phyloP scores from a whole-genome alignment of 176 grass and related monocot species.

The Triticum turgidum region DNA sequence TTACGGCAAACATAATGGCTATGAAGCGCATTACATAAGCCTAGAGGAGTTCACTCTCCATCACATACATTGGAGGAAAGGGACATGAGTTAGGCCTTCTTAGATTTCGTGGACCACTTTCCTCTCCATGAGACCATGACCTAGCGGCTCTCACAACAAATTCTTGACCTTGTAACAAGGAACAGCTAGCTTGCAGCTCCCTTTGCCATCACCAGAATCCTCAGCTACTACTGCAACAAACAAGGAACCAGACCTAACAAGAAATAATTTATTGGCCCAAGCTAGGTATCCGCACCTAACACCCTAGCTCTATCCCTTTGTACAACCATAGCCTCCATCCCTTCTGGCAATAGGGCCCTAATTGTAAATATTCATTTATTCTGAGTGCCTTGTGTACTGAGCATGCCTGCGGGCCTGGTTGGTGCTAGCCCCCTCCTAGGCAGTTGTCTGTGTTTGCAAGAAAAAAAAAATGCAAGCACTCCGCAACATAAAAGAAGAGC shows the following conservation, averaged over 20 bases:
- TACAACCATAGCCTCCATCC: slow-evolving; percentile 24
- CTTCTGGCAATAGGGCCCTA: slow-evolving; percentile 16
- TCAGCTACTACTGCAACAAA: slow-evolving; percentile 32
- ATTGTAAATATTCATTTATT: slow-evolving; percentile 41
- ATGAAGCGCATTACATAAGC: slow-evolving; percentile 26
- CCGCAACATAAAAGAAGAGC: slow-evolving; percentile 5
- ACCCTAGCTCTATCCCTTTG: slow-evolving; percentile 34
- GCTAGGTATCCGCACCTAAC: slow-evolving; percentile 45
- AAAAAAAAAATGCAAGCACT: slow-evolving; percentile 15
- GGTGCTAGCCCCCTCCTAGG: slow-evolving; percentile 17
- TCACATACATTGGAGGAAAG: slow-evolving; percentile 40
- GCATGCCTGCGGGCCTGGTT: slow-evolving; percentile 11
- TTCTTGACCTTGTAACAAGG: slow-evolving; percentile 39
- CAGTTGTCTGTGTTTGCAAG: slow-evolving; percentile 21
- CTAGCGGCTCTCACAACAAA: slow-evolving; percentile 31
- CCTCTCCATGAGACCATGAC: slow-evolving; percentile 30
- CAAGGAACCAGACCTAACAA: slow-evolving; percentile 56
- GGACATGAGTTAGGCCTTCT: slow-evolving; percentile 50
- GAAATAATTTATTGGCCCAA: slow-evolving; percentile 41
- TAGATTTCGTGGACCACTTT: slow-evolving; percentile 58
- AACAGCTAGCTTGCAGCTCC: slow-evolving; percentile 8
- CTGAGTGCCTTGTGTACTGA: slow-evolving; percentile 24
- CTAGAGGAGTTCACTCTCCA: slow-evolving; percentile 27
- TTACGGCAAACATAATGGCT: slow-evolving; percentile 8
- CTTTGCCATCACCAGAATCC: slow-evolving; percentile 37